Evolutionary conservation across 331 rosid species (phyloP), one percentile per base, ranked within the genome.

Genomic region (Dryas integrifolia): DNA sequence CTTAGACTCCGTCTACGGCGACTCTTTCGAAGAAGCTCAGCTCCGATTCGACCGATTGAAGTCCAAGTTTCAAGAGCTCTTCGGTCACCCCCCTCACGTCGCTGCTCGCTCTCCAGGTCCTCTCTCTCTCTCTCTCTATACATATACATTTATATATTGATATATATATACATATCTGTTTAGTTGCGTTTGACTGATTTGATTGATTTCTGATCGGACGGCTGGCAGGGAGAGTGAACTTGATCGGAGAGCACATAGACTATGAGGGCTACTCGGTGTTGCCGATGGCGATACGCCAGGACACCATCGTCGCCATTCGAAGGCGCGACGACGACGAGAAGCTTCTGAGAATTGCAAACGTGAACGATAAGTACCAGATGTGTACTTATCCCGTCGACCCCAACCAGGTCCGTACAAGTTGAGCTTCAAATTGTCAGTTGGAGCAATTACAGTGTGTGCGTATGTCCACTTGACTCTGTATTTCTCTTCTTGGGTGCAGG

Each of bases 281-380:
- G 92, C 98, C 98, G 50, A 91, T 94, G 98, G 98, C 98, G 8
- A 94, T 94, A 73, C 81, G 98, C 55, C 98, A 86, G 72, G 98
- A 94, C 70, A 91, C 97, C 5, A 88, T 94, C 12, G 86, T 94
- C 9, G 98, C 92, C 0, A 86, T 94, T 55, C 66, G 96, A 73
- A 88, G 62, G 76, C 81, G 83, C 49, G 84, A 76, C 10, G 80
- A 59, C 3, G 16, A 58, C 0, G 81, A 85, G 60, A 81, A 80
- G 63, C 75, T 85, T 82, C 84, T 95, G n/a, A 84, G 84, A 71
- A 91, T 95, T 35, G 93, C 89, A 26, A 95, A 95, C 45, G 90
- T 89, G 41, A 85, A 84, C 61, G 96, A 85, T 63, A 89, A 89
- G 70, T 86, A 95, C 79, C 45, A 85, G 11, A 59, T 84, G 26